Percentiles rank a stretch among this genome's conserved stretches.
phyloP scores from a whole-genome alignment of 257 asterid genomes.

The Marsdenia floribunda region DNA sequence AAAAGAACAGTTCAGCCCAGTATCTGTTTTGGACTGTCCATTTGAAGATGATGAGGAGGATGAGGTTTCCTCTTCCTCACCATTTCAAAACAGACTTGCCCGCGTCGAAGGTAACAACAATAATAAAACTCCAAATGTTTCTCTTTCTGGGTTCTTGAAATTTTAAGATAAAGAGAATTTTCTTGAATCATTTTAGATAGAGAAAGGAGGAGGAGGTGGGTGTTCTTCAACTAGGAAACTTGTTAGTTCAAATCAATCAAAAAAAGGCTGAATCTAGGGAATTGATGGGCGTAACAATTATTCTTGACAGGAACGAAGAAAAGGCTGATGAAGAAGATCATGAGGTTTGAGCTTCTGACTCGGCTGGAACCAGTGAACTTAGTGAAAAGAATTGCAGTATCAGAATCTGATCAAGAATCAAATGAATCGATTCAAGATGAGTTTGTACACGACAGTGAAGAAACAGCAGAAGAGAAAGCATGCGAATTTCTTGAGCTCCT shows the following conservation, averaged over 20 bases:
- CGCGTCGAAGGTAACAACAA: slow-evolving; percentile 44
- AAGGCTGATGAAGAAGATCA: slow-evolving; percentile 54
- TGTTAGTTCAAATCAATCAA: too few species aligned
- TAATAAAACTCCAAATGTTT: not conserved
- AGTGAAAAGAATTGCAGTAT: slow-evolving; percentile 35
- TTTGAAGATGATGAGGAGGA: slow-evolving; percentile 82
- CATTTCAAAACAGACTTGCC: slow-evolving; percentile 46
- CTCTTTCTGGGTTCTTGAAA: not conserved
- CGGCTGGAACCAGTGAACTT: slow-evolving; percentile 57
- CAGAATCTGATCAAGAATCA: slow-evolving; percentile 43
- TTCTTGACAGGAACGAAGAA: slow-evolving; percentile 44
- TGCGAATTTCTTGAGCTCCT: slow-evolving; percentile 31
- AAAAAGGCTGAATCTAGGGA: too few species aligned
- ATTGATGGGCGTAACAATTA: not conserved
- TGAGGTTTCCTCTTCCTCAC: slow-evolving; percentile 72
- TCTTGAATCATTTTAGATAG: not conserved
- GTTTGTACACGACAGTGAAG: slow-evolving; percentile 21
- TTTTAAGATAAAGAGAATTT: not conserved
- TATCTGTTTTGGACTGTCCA: slow-evolving; percentile 72
- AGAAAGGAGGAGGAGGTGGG: too few species aligned
- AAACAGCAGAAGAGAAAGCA: slow-evolving; percentile 28
- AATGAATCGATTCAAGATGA: slow-evolving; percentile 21
- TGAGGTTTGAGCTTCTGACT: slow-evolving; percentile 54
- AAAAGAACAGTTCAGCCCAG: slow-evolving; percentile 87
- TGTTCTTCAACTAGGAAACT: too few species aligned